Evolutionary conservation across 2,329 filamentous ascomycete genomes (phyloP), one percentile per base, ranked within the genome.

Genomic region (Aspergillus puulaauensis): DNA sequence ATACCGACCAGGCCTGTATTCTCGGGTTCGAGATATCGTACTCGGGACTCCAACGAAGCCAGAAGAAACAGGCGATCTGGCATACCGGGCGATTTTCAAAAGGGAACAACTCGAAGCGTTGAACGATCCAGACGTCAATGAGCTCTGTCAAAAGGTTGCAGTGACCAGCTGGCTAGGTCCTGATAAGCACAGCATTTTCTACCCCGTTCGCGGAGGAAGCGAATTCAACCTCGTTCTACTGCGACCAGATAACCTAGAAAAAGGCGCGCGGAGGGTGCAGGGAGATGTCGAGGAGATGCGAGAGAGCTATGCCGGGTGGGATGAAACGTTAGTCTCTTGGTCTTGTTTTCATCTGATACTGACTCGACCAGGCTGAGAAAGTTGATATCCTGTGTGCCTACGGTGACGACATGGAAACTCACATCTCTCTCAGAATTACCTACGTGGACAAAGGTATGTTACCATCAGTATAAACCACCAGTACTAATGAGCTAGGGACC

Each of bases 321-420:
- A 48, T 48, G 27, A 21, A 14, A 48, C 23, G 65, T 66, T 37
- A 37, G 35, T n/a, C 15, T 37, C 12, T 3, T 33, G 2, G 15
- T 6, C 8, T 9, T 12, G 27, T 4, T 15, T 3, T 1, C 6
- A 11, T 7, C 12, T 7, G 23, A 12, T 2, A 1, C 21, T 37
- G 19, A 31, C 45, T 51, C 2, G 1, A 21, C 9, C 6, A 11
- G 19, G 37, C 19, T 51, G 8, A 23, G 6, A 14, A 51, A 33
- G 9, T 39, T n/a, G 44, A 21, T 48, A 11, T 48, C 45, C 3
- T 48, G 45, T 9, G 45, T 48, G 4, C 17, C 31, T 2, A 15
- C 6, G 11, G 84, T 88, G 0, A 80, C 83, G 33, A 90, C 88
- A 68, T 90, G 87, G 87, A 87, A 85, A 66, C 69, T 90, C 12